These are phyloP conservation scores for Monosporascus cannonballus DNA, from an alignment of 2,329 filamentous ascomycete species.

Conservation along the genomic window DNA sequence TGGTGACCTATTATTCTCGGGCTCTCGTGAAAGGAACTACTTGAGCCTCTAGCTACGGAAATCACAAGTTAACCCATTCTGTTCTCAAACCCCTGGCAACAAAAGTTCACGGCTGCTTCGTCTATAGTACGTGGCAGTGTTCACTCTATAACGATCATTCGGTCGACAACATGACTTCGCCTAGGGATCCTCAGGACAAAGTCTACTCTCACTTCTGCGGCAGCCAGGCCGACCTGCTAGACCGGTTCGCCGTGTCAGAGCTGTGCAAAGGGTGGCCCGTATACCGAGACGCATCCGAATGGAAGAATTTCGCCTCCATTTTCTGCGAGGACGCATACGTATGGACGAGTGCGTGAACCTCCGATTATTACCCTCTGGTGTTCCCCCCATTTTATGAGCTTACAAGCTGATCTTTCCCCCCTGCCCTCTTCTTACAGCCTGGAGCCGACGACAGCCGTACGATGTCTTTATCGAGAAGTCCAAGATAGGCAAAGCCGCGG, in stretches of 20 bases:
- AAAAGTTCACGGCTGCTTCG: too few relatives aligned
- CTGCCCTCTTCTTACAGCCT: constrained; percentile 28
- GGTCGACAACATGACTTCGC: constrained; percentile 19
- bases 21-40: too few relatives aligned
- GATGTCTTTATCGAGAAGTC: constrained; percentile 45
- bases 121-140: too few relatives aligned
- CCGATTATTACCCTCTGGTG: background rate
- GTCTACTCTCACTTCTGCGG: constrained; percentile 42
- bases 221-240: constrained; percentile 31
- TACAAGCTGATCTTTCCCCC: background rate
- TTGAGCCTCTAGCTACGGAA: too few relatives aligned
- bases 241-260: constrained; percentile 41
- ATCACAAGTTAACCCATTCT: background rate
- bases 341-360: constrained; percentile 38
- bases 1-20: too few relatives aligned
- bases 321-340: constrained; percentile 41
- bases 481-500: constrained; percentile 41
- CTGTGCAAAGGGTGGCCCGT: constrained; percentile 50
- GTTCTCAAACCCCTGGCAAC: background rate
- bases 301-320: constrained; percentile 44
- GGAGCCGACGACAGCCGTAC: constrained; percentile 35
- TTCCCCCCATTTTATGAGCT: background rate
- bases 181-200: constrained; percentile 20
- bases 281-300: constrained; percentile 47
- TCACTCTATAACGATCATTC: background rate